Conservation (phyloP, 306 rosid genomes). For the Neltuma alba region DNA sequence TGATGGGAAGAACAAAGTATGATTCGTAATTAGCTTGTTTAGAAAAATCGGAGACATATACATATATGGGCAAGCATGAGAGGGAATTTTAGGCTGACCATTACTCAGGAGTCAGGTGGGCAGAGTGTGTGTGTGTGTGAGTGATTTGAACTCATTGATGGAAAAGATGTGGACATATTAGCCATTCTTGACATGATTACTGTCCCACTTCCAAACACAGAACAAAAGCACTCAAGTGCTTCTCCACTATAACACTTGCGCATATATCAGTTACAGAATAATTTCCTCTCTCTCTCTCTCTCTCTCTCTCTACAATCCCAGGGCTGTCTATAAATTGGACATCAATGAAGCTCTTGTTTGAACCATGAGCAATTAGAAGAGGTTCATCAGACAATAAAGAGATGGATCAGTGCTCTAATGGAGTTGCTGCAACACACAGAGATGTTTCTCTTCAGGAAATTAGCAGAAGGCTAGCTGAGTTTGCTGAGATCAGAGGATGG, state of each 20-base stretch:
- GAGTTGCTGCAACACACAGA: conserved; percentile 30
- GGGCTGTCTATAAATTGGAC: conserved; percentile 52
- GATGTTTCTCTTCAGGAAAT: conserved; percentile 78
- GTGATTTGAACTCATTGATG: conserved; percentile 61
- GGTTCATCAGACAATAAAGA: not conserved
- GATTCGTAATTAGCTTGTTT: not conserved
- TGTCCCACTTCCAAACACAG: conserved; percentile 25
- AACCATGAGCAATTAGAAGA: conserved; percentile 18
- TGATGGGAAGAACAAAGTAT: not conserved
- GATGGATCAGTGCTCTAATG: conserved; percentile 56
- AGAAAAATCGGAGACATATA: conserved; percentile 1
- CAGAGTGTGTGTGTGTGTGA: not conserved
- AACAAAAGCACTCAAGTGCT: conserved; percentile 51
- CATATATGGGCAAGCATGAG: not conserved
- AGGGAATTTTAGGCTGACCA: not conserved
- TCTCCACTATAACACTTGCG: conserved; percentile 57
- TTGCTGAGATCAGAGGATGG: conserved; percentile 78
- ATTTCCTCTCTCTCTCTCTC: not conserved
- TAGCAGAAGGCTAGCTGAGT: conserved; percentile 70
- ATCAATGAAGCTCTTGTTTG: conserved; percentile 26
- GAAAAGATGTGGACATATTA: conserved; percentile 44
- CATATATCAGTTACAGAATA: conserved; percentile 35
- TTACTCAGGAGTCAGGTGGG: conserved; percentile 23
- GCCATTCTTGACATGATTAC: conserved; percentile 52
- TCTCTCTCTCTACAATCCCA: not conserved